Base-by-base conservation (phyloP, 257 asterid species). In the Solanum chiquidenum region DNA sequence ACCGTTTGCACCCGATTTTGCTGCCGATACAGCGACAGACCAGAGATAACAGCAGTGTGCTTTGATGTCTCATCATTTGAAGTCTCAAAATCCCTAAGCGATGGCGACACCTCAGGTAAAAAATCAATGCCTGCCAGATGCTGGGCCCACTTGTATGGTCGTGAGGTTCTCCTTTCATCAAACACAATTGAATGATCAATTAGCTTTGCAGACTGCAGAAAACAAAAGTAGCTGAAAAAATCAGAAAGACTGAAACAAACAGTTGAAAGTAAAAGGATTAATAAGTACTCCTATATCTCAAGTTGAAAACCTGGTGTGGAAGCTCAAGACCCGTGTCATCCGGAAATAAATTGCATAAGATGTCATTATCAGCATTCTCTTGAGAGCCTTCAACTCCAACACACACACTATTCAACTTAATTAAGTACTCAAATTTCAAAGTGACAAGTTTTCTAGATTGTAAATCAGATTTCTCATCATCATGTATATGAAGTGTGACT, bases 91-190 rank as follows among this genome's bases (percentile, higher is more conserved):
- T 87, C 92, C 23, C 94, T 88, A 90, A 94, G 87, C 89, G 93
- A 87, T 29, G 99, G 99, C 13, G 99, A 89, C 86, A 96, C 92
- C 95, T 97, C 99, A 4, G 98, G 99, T 93, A 97, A 91, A 89
- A 96, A 93, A 89, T 97, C 99, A 71, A 97, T 95, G 82, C 99
- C 99, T 55, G 99, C 99, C 92, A 97, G 92, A 92, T 96, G 99
- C 91, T 96, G 99, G 87, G 95, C 98, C 99, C 99, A 97, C 91
- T 93, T 97, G 92, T 95, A 97, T 29, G 99, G 99, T 64, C 96
- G 94, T 87, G 96, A 96, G 88, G 92, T 90, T 93, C 95, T 91
- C 89, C 86, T 91, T 89, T 89, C 97, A 92, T 94, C 96, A 84
- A 97, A 95, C 85, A 91, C 91, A 87, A 92, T 85, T 52, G 96